phyloP scores from a whole-genome alignment of 179 eudicot genomes.

The Gypsophila paniculata region DNA sequence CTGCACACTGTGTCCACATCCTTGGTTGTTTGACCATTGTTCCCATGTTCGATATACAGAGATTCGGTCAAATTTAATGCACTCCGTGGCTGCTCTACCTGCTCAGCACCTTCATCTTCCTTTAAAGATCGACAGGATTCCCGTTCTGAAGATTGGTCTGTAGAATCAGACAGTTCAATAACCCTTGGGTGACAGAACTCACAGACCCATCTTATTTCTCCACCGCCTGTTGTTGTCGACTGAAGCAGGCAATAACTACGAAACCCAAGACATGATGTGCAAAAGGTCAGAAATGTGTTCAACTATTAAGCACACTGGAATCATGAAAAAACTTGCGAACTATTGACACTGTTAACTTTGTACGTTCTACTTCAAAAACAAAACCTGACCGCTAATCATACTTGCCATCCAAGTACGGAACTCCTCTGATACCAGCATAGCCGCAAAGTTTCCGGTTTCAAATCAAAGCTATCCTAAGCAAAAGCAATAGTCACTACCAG shows the following conservation, averaged over 20 bases:
- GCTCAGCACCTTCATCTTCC: not conserved
- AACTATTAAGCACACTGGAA: too few species aligned
- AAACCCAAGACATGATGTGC: not conserved
- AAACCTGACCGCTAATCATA: slow-evolving; percentile 9
- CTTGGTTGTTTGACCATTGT: not conserved
- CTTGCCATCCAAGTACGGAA: slow-evolving; percentile 7
- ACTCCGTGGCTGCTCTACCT: not conserved
- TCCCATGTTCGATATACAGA: not conserved
- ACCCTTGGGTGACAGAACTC: slow-evolving; percentile 28
- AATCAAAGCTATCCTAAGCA: too few species aligned
- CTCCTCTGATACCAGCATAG: too few species aligned
- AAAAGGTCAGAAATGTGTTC: slow-evolving; percentile 13
- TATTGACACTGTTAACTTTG: too few species aligned
- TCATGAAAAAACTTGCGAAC: too few species aligned
- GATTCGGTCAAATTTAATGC: not conserved
- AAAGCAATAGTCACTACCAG: not conserved
- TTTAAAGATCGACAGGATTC: slow-evolving; percentile 6
- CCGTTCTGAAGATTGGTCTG: slow-evolving; percentile 11
- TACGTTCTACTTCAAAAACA: not conserved
- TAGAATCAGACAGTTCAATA: slow-evolving; percentile 21
- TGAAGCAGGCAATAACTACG: slow-evolving; percentile 26
- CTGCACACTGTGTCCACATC: not conserved
- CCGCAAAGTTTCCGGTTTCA: too few species aligned
- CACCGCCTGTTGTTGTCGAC: slow-evolving; percentile 8
- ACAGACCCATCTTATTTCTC: slow-evolving; percentile 19